These are phyloP conservation scores for Rhizopogon vulgaris DNA, from an alignment of 768 basidiomycete species.

Conservation along the genomic window DNA sequence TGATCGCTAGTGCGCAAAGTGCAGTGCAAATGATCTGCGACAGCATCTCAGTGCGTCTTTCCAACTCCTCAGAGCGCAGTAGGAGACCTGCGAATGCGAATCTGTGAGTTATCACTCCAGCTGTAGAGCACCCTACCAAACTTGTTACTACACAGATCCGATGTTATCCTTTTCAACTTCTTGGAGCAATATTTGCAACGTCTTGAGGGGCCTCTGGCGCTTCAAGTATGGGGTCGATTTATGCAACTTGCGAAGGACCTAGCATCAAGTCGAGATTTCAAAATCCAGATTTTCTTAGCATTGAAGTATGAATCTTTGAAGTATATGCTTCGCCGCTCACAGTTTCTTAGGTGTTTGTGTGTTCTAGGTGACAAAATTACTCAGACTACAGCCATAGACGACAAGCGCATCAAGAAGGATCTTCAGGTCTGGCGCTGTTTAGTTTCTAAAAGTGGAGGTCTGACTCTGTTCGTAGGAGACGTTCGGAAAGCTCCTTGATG, in stretches of 20 bases:
- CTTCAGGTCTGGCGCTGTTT: conserved; percentile 52
- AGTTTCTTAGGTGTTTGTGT: conserved; percentile 56
- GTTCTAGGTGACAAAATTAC: conserved; percentile 77
- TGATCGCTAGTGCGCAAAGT: conserved; percentile 79
- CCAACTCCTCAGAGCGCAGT: conserved; percentile 48
- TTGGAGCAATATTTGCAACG: conserved; percentile 79
- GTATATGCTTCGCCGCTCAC: conserved; percentile 7
- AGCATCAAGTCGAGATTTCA: conserved; percentile 60
- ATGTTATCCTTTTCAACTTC: conserved; percentile 73
- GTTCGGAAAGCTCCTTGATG: conserved; percentile 80
- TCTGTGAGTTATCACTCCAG: conserved; percentile 41
- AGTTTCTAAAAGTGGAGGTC: background rate
- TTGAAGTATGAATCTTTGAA: conserved; percentile 50
- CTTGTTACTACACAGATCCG: conserved; percentile 42
- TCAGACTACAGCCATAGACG: conserved; percentile 89
- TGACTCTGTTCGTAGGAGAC: conserved; percentile 48
- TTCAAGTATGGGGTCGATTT: conserved; percentile 87
- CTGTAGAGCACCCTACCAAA: background rate
- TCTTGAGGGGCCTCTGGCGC: conserved; percentile 84
- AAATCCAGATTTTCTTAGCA: conserved; percentile 61
- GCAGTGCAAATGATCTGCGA: conserved; percentile 89
- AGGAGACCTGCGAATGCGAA: conserved; percentile 61
- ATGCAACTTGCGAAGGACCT: conserved; percentile 77
- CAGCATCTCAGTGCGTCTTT: conserved; percentile 59
- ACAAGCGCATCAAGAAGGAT: conserved; percentile 81